phyloP scores from a whole-genome alignment of 176 grass and related monocot genomes.

The Tillandsia fasciculata region DNA sequence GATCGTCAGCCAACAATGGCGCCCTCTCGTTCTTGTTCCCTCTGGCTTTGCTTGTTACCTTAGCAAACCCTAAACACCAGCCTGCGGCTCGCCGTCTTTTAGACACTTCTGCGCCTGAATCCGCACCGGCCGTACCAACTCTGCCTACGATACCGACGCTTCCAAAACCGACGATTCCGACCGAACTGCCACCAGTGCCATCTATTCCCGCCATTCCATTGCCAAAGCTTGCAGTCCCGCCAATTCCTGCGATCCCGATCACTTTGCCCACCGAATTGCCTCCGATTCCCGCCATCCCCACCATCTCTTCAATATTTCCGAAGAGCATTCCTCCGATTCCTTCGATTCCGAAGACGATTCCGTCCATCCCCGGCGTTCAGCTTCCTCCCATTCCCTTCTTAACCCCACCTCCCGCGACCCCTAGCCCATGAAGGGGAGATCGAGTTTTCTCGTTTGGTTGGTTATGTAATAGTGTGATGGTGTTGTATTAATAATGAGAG shows the following conservation, averaged over 20 bases:
- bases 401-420: conserved; percentile 32
- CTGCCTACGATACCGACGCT: conserved; percentile 5
- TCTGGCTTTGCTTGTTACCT: conserved; percentile 41
- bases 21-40: conserved; percentile 20
- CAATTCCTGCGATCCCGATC: not conserved
- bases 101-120: conserved; percentile 45
- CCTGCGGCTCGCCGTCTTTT: conserved; percentile 47
- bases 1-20: conserved; percentile 31
- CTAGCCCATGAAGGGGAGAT: conserved; percentile 44
- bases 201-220: not conserved
- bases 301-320: conserved; percentile 42
- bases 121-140: conserved; percentile 25
- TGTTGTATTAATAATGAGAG: not conserved
- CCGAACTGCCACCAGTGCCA: not conserved
- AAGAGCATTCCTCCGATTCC: conserved; percentile 32
- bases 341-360: conserved; percentile 39
- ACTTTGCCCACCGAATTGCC: not conserved
- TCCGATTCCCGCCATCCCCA: conserved; percentile 26
- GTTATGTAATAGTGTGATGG: not conserved
- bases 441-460: conserved; percentile 13
- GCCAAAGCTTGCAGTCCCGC: not conserved
- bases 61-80: conserved; percentile 38
- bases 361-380: conserved; percentile 42
- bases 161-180: not conserved
- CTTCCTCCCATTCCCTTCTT: conserved; percentile 46